These are phyloP conservation scores for Phylloporus sp. DNA, from an alignment of 768 basidiomycete species.

Conservation along the genomic window DNA sequence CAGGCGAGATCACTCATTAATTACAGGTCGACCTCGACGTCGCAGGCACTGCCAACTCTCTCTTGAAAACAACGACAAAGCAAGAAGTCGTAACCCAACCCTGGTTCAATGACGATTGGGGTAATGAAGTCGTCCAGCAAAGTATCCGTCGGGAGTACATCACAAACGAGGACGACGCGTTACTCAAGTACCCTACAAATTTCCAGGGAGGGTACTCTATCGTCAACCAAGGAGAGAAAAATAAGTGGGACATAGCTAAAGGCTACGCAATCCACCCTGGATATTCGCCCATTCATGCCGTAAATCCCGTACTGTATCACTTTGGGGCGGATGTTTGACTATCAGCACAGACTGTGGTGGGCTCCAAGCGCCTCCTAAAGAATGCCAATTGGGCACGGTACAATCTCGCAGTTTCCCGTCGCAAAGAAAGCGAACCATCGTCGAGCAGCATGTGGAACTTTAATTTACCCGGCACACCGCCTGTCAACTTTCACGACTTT, in stretches of 20 bases:
- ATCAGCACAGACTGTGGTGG: conserved; percentile 45
- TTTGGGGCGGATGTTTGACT: neutral
- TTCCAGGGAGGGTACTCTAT: conserved; percentile 56
- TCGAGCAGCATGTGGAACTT: conserved; percentile 61
- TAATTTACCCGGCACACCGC: conserved; percentile 53
- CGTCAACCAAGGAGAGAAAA: conserved; percentile 49
- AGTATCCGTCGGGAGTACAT: conserved; percentile 47
- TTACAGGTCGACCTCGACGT: conserved; percentile 60
- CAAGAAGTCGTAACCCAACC: conserved; percentile 47
- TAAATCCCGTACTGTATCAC: conserved; percentile 14
- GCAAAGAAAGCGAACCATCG: conserved; percentile 59
- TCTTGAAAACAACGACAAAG: conserved; percentile 47
- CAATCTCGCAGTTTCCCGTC: conserved; percentile 52
- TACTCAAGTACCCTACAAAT: conserved; percentile 50
- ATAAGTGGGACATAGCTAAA: conserved; percentile 53
- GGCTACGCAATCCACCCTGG: conserved; percentile 65
- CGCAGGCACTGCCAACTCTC: conserved; percentile 54
- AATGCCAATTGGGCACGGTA: conserved; percentile 69
- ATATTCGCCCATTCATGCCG: conserved; percentile 49
- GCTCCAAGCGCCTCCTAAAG: conserved; percentile 55
- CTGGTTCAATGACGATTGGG: conserved; percentile 62
- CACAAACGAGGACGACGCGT: conserved; percentile 47
- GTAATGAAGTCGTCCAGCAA: conserved; percentile 50
- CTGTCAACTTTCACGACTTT: conserved; percentile 58
- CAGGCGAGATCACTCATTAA: conserved; percentile 1